Base-by-base conservation (phyloP, 768 basidiomycete species). In the Pleurotus sapidus region DNA sequence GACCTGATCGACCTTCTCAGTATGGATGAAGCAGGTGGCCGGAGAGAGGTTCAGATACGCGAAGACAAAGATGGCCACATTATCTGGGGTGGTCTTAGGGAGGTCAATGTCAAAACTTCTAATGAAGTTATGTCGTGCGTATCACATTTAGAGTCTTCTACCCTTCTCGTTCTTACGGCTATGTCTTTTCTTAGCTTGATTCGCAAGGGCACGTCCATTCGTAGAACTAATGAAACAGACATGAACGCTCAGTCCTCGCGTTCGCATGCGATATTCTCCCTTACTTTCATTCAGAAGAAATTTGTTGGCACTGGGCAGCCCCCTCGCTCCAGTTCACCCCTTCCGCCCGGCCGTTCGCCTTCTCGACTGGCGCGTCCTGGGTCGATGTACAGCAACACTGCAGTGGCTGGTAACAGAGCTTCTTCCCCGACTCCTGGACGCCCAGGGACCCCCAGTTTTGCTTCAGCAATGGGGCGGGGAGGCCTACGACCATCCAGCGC, bases 211-310 rank as follows among this genome's bases (percentile, higher is more conserved):
- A 89, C 94, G 6, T 83, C 91, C 14, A 89, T 96, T 43, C 83
- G 97, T 27, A 86, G 95, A 56, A 98, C 97, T 8, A 95, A 96
- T 61, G 93, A 95, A 71, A 99, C 97, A 30, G 93, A 94, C 67
- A 98, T 98, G 96, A 99, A 99, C 70, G 93, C 96, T 23, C 94
- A 97, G 70, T 95, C 92, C 1, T 98, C 96, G 40, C 89, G 97
- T 57, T 97, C 94, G 25, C 97, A 99, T 81, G 97, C 97, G 60
- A 98, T 99, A 71, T 98, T 99, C 74, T 98, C 96, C 39, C 78
- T 99, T 53, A 97, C 93, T 11, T 77, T 99, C 55, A 91, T 87
- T 3, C 96, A 98, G 74, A 93, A 89, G 77, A 94, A 89, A 70
- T 93, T 77, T 67, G 79, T 82, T 37, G 93, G 94, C 23, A 80